phyloP scores from a whole-genome alignment of 2,329 filamentous ascomycete species.

The Talaromyces pinophilus region DNA sequence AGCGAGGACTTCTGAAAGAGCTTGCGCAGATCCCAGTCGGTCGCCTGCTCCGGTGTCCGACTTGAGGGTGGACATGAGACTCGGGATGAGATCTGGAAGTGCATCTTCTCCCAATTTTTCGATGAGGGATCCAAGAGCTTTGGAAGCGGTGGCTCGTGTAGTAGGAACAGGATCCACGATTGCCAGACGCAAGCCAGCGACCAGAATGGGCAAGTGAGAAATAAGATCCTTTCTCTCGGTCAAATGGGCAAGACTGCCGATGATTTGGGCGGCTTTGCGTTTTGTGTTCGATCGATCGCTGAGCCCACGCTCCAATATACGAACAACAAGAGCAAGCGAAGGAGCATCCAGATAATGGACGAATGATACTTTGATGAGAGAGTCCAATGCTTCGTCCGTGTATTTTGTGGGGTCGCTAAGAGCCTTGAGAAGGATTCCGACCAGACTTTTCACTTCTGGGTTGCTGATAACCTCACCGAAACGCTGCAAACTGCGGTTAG shows the following conservation, averaged over 20 bases:
- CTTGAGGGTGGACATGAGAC: slow-evolving; percentile 95
- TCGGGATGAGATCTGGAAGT: slow-evolving; percentile 93
- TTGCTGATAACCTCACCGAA: slow-evolving; percentile 99
- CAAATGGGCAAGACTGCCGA: slow-evolving; percentile 93
- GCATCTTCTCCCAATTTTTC: slow-evolving; percentile 98
- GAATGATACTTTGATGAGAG: slow-evolving; percentile 97
- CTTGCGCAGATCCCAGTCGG: slow-evolving; percentile 91
- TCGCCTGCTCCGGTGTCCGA: slow-evolving; percentile 96
- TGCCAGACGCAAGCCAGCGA: slow-evolving; percentile 83
- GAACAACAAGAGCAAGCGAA: slow-evolving; percentile 89
- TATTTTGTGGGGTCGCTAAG: slow-evolving; percentile 96
- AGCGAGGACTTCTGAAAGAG: slow-evolving; percentile 91
- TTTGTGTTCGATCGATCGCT: slow-evolving; percentile 92
- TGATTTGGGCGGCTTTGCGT: slow-evolving; percentile 94
- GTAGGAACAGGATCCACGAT: slow-evolving; percentile 95
- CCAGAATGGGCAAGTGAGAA: slow-evolving; percentile 85
- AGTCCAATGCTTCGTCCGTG: slow-evolving; percentile 90
- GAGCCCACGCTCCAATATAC: slow-evolving; percentile 90
- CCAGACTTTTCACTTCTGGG: slow-evolving; percentile 90
- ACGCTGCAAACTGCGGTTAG: slow-evolving; percentile 93
- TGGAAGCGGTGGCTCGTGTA: slow-evolving; percentile 92
- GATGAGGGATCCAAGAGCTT: slow-evolving; percentile 91
- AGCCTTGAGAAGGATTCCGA: slow-evolving; percentile 89
- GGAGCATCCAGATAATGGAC: slow-evolving; percentile 98
- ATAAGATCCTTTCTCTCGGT: slow-evolving; percentile 95